These are phyloP conservation scores for Golovinomyces cichoracearum DNA, from an alignment of 2,329 filamentous ascomycete genomes.

Conservation along the genomic window DNA sequence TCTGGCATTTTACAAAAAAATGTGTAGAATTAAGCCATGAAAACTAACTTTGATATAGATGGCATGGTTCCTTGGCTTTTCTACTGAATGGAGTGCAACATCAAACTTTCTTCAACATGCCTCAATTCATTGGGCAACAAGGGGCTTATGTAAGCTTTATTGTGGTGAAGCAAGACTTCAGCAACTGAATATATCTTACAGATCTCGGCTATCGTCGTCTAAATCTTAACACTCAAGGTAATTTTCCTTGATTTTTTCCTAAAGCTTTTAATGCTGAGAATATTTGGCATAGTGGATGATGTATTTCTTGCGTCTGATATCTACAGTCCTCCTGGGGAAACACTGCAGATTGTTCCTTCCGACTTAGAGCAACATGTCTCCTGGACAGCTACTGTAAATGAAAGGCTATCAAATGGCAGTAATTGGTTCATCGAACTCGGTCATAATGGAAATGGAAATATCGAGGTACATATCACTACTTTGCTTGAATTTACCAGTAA, in stretches of 20 bases:
- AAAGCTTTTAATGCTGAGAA: neutral
- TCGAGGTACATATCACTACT: conserved; percentile 13
- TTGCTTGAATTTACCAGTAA: no score
- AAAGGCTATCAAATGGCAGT: conserved; percentile 25
- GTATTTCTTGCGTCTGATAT: conserved; percentile 29
- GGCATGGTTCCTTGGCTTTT: conserved; percentile 31
- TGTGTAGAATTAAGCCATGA: no score
- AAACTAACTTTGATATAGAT: conserved; percentile 17
- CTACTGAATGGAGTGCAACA: conserved; percentile 20
- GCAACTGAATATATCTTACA: conserved; percentile 1
- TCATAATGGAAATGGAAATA: conserved; percentile 29
- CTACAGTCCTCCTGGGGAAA: conserved; percentile 22
- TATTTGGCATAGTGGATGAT: conserved; percentile 24
- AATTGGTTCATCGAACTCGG: conserved; percentile 26
- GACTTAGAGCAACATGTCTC: conserved; percentile 23
- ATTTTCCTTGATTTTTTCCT: neutral
- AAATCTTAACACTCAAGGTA: conserved; percentile 10
- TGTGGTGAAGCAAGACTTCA: neutral
- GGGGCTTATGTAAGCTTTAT: conserved; percentile 21
- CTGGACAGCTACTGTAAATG: conserved; percentile 20
- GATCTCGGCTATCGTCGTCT: conserved; percentile 11
- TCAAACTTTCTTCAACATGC: conserved; percentile 34
- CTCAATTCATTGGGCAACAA: conserved; percentile 35
- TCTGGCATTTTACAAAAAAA: no score
- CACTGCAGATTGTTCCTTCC: conserved; percentile 23